A percentile compares a stretch with the other conserved stretches of the same genome.
These are phyloP conservation scores for Hermanozyma aechmeae DNA, from an alignment of 805 yeast genomes.

Conservation along the genomic window DNA sequence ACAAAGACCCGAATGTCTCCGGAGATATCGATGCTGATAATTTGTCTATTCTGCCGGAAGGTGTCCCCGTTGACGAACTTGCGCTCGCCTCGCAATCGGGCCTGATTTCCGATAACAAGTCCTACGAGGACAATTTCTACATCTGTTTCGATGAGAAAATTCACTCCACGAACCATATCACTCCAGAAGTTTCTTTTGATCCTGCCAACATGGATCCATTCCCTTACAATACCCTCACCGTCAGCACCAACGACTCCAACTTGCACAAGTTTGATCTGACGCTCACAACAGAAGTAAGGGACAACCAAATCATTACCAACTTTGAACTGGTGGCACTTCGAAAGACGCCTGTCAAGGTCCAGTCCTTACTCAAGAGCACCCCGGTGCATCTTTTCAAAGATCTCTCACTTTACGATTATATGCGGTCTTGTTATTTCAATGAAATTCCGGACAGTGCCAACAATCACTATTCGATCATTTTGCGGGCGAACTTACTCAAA, in stretches of 20 bases:
- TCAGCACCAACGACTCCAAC: slow-evolving; percentile 31
- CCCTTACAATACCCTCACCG: slow-evolving; percentile 23
- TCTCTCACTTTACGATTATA: slow-evolving; percentile 26
- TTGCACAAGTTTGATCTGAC: slow-evolving; percentile 23
- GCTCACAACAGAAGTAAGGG: slow-evolving; percentile 19
- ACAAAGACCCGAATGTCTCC: slow-evolving; percentile 11
- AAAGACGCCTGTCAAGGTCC: slow-evolving; percentile 25
- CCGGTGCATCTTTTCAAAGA: slow-evolving; percentile 25
- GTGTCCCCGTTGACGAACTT: neutral
- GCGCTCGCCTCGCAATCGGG: neutral
- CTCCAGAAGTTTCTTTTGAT: slow-evolving; percentile 9
- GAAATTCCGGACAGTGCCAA: slow-evolving; percentile 20
- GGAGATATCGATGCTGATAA: slow-evolving; percentile 2
- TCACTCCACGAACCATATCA: slow-evolving; percentile 19
- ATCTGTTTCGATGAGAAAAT: slow-evolving; percentile 24
- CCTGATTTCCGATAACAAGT: slow-evolving; percentile 6
- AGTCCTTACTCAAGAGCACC: slow-evolving; percentile 20
- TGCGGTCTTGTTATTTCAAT: slow-evolving; percentile 31
- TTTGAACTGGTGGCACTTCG: slow-evolving; percentile 14
- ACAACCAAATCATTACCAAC: slow-evolving; percentile 11
- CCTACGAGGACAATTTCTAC: slow-evolving; percentile 23
- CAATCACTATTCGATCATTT: slow-evolving; percentile 28
- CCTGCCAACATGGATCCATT: slow-evolving; percentile 16
- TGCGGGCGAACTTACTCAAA: slow-evolving; percentile 28
- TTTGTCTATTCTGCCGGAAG: slow-evolving; percentile 4